phyloP scores from a whole-genome alignment of 2,329 filamentous ascomycete species.

The Neonectria ditissima region DNA sequence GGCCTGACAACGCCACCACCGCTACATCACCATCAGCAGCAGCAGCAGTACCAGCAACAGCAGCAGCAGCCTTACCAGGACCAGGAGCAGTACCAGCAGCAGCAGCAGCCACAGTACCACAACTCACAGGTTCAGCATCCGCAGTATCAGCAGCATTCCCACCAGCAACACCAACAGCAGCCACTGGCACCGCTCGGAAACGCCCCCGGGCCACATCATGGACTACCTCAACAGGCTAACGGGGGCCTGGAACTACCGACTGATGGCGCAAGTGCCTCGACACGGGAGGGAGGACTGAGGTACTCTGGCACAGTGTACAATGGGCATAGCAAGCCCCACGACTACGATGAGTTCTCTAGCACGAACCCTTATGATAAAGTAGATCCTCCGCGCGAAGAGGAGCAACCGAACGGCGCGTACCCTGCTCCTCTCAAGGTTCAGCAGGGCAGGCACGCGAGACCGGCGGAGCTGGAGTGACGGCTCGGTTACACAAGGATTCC shows the following conservation, averaged over 20 bases:
- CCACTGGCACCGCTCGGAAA: conserved; percentile 6
- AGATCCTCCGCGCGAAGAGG: conserved; percentile 20
- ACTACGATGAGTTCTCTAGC: conserved; percentile 37
- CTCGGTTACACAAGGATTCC: neutral
- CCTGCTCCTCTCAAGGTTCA: conserved; percentile 19
- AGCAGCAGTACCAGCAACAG: conserved; percentile 4
- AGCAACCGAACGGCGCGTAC: conserved; percentile 14
- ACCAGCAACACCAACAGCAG: conserved; percentile 9
- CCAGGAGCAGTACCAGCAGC: neutral
- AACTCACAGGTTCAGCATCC: neutral
- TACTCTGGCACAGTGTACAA: conserved; percentile 37
- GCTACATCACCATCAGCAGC: conserved; percentile 6
- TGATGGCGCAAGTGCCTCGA: conserved; percentile 11
- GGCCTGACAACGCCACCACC: conserved; percentile 17
- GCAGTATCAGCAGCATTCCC: neutral
- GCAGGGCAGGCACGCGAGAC: conserved; percentile 11
- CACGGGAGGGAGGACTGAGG: conserved; percentile 25
- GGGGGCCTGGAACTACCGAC: conserved; percentile 16
- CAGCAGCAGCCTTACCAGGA: conserved; percentile 6
- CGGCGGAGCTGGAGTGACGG: conserved; percentile 17
- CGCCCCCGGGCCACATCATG: conserved; percentile 2
- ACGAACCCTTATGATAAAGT: conserved; percentile 32
- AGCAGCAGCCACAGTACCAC: neutral
- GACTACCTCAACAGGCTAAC: conserved; percentile 10
- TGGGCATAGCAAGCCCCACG: conserved; percentile 34